phyloP scores from a whole-genome alignment of 2,329 filamentous ascomycete species.

The Diatrype stigma region DNA sequence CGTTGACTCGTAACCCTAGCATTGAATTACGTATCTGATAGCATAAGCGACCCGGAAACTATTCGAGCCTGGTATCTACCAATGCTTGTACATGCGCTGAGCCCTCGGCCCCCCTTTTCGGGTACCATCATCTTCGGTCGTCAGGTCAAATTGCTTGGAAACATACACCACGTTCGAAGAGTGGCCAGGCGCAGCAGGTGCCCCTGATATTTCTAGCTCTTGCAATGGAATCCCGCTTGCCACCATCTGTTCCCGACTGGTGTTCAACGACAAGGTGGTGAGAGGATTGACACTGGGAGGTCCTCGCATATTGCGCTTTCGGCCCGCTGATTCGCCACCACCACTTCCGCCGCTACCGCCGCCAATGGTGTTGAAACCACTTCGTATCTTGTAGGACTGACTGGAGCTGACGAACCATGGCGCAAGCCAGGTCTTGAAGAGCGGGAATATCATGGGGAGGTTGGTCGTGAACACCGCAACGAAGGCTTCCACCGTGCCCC shows the following conservation, averaged over 20 bases:
- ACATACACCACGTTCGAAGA: too few species aligned
- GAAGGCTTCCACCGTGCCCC: slow-evolving; percentile 41
- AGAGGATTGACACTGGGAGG: slow-evolving; percentile 29
- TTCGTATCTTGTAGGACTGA: slow-evolving; percentile 31
- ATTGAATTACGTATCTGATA: too few species aligned
- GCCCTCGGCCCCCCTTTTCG: too few species aligned
- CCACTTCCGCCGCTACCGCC: slow-evolving; percentile 21
- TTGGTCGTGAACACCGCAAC: slow-evolving; percentile 39
- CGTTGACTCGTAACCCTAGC: too few species aligned
- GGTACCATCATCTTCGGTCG: too few species aligned
- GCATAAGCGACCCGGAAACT: too few species aligned
- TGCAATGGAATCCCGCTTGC: too few species aligned
- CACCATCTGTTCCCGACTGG: slow-evolving; percentile 41
- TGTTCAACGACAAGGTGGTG: slow-evolving; percentile 35
- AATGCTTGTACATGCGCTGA: too few species aligned
- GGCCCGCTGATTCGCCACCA: slow-evolving; percentile 22
- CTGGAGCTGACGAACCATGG: slow-evolving; percentile 27
- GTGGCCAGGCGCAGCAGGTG: too few species aligned
- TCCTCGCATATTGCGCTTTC: neutral
- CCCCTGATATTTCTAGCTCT: too few species aligned
- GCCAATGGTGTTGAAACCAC: slow-evolving; percentile 30
- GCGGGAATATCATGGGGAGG: slow-evolving; percentile 39
- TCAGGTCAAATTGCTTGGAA: too few species aligned
- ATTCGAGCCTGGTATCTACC: too few species aligned
- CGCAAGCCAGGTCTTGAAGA: slow-evolving; percentile 34